phyloP scores from a whole-genome alignment of 768 basidiomycete species.

The Collybiopsis luxurians region DNA sequence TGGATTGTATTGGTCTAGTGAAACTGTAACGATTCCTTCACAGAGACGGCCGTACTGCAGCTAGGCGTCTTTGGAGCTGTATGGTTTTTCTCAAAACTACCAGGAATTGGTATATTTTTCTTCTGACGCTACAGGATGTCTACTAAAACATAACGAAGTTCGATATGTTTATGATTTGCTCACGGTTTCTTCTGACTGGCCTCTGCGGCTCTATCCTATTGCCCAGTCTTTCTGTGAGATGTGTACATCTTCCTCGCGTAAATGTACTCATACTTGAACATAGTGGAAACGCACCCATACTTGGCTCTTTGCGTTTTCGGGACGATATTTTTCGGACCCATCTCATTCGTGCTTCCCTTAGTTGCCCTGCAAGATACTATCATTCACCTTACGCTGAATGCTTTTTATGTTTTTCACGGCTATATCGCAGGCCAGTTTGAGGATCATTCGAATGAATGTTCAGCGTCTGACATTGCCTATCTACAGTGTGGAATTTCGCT shows the following conservation, averaged over 20 bases:
- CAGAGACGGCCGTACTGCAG: not conserved
- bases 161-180: not conserved
- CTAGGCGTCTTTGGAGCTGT: not conserved
- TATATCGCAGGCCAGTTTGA: not conserved
- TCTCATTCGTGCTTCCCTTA: slow-evolving; percentile 2
- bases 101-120: not conserved
- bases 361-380: not conserved
- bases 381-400: not conserved
- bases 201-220: not conserved
- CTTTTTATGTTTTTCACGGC: not conserved
- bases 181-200: not conserved
- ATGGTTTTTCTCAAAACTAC: slow-evolving; percentile 4
- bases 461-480: not conserved
- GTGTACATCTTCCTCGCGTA: not conserved
- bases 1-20: no score
- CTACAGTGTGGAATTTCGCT: not conserved
- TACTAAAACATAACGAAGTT: not conserved
- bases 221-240: slow-evolving; percentile 1
- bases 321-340: slow-evolving; percentile 3
- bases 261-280: not conserved
- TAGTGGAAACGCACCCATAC: slow-evolving; percentile 1
- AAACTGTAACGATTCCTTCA: no score
- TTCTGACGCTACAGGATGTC: not conserved
- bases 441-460: not conserved
- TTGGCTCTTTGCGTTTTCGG: not conserved